phyloP scores from a whole-genome alignment of 1,139 yeast species.

The Petasospora fabianii region DNA sequence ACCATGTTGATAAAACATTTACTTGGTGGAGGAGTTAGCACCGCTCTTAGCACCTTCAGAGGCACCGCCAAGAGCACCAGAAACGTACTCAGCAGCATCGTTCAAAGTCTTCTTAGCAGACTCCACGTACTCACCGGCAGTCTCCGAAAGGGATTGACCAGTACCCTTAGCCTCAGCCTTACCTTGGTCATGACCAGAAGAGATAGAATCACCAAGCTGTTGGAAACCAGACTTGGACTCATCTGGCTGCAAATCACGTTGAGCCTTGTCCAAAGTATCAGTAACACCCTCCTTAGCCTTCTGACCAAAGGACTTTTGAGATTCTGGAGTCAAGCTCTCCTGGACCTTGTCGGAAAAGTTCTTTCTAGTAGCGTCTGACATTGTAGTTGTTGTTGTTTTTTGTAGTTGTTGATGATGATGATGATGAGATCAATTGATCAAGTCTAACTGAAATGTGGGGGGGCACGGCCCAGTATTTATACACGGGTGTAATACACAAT shows the following conservation, averaged over 20 bases:
- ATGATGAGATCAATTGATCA: not conserved
- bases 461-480: too few relatives aligned
- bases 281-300: conserved; percentile 72
- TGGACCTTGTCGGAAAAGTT: conserved; percentile 61
- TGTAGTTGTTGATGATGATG: not conserved
- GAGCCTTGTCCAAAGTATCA: conserved; percentile 60
- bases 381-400: conserved; percentile 23
- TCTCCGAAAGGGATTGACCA: conserved; percentile 44
- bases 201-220: conserved; percentile 55
- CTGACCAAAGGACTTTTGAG: conserved; percentile 60
- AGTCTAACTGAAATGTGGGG: not conserved
- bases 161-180: conserved; percentile 31
- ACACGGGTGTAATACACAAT: too few relatives aligned
- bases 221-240: conserved; percentile 66
- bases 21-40: conserved; percentile 27
- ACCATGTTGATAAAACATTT: not conserved
- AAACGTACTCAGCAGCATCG: conserved; percentile 60
- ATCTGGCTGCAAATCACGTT: conserved; percentile 56
- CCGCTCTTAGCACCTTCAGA: conserved; percentile 52
- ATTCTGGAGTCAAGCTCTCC: conserved; percentile 71
- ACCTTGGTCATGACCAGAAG: conserved; percentile 51
- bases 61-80: conserved; percentile 58
- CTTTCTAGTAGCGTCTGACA: conserved; percentile 83
- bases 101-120: conserved; percentile 58
- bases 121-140: conserved; percentile 59